phyloP scores from a whole-genome alignment of 2,329 filamentous ascomycete genomes.

The Xylaria sp. region DNA sequence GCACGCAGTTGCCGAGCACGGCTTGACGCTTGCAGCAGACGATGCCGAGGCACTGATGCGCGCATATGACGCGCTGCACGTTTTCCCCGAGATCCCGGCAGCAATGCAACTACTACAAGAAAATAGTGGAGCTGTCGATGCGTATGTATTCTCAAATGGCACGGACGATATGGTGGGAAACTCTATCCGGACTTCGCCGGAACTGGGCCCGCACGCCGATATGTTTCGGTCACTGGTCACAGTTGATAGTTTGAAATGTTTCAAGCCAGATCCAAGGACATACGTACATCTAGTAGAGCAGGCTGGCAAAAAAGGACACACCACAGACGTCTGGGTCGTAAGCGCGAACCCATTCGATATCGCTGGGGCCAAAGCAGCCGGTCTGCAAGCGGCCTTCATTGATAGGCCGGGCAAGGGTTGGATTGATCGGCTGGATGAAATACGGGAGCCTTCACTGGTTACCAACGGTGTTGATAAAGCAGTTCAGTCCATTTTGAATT shows the following conservation, averaged over 20 bases:
- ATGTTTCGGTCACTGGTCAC: slow-evolving; percentile 68
- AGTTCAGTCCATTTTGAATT: slow-evolving; percentile 52
- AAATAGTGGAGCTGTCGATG: slow-evolving; percentile 53
- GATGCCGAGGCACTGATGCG: slow-evolving; percentile 65
- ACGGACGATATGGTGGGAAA: slow-evolving; percentile 69
- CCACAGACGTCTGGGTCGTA: slow-evolving; percentile 71
- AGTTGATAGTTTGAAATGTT: slow-evolving; percentile 68
- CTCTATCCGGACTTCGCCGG: slow-evolving; percentile 67
- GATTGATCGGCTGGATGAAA: slow-evolving; percentile 68
- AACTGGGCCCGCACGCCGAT: slow-evolving; percentile 58
- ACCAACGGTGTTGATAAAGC: slow-evolving; percentile 68
- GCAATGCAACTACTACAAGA: slow-evolving; percentile 61
- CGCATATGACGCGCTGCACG: slow-evolving; percentile 71
- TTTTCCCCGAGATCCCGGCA: slow-evolving; percentile 71
- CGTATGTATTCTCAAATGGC: slow-evolving; percentile 78
- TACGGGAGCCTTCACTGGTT: slow-evolving; percentile 62
- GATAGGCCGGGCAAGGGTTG: slow-evolving; percentile 71
- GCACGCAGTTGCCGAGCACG: slow-evolving; percentile 71
- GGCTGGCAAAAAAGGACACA: slow-evolving; percentile 57
- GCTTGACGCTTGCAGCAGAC: slow-evolving; percentile 55
- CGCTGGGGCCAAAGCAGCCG: slow-evolving; percentile 69
- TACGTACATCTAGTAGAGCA: slow-evolving; percentile 69
- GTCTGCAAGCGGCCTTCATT: slow-evolving; percentile 74
- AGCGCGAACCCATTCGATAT: slow-evolving; percentile 80
- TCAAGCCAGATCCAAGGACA: slow-evolving; percentile 71